Base-by-base conservation (phyloP, 2,329 filamentous ascomycete genomes). In the Fusarium vanettenii region DNA sequence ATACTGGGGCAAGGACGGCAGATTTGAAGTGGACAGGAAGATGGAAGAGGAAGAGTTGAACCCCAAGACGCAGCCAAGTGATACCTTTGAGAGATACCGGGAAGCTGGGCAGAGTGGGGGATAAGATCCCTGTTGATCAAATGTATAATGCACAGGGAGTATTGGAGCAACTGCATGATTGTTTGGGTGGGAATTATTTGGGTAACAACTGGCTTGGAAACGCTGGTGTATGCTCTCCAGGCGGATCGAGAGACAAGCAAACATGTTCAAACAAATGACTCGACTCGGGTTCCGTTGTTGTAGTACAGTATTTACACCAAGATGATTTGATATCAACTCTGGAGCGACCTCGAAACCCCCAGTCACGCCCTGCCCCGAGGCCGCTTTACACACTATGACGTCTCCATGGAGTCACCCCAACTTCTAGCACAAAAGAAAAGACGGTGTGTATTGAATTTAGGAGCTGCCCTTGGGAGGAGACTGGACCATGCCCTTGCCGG, bases 401-500 rank as follows among this genome's bases (percentile, higher is more conserved):
- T 78, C 71, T 78, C 76, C 76, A 77, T 74, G 74, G 63, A 77
- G 72, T 76, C 79, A 79, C 79, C 72, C 72, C 77, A 75, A 71
- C 76, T 80, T 83, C 79, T 81, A 81, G 77, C 67, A 82, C 79
- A 83, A 81, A 81, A 74, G 77, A 80, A 79, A 83, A 73, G 62
- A 75, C 66, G 74, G 75, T 66, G 76, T 74, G 66, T 75, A 69
- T 76, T 71, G 70, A 70, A 61, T 74, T 86, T 87, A 89, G 79
- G 83, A 79, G 79, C 82, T 80, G 78, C 85, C 83, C 82, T 87
- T 86, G 79, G 89, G 87, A 79, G 89, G 87, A 74, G 90, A 91
- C 88, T 97, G 95, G 77, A 97, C 90, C 86, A 92, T 89, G 80
- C 95, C 94, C 82, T 91, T 90, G 85, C 95, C 95, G 75, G 85